Evolutionary conservation across 306 rosid species (phyloP), one percentile per base, ranked within the genome.

Genomic region (Pyrus pyrifolia): DNA sequence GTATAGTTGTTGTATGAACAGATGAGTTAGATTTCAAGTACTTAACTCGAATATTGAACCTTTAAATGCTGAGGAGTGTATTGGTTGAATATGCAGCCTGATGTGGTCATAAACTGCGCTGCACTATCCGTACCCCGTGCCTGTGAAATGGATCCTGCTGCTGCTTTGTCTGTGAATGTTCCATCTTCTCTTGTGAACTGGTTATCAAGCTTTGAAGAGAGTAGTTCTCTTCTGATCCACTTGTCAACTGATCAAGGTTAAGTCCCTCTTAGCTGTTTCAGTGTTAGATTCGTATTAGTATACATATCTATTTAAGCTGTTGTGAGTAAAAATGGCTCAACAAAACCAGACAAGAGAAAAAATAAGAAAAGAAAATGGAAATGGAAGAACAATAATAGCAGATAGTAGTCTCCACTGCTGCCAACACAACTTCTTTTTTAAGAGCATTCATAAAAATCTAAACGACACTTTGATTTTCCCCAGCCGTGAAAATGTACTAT

Each of bases 241-340:
- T 84, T 92, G 80, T 95, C 97, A 74, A 90, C 98, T 4, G 98
- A 95, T 89, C 97, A 95, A 86, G 98, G 97, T 89, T 31, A 81
- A 75, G 82, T 75, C 66, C 27, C 61, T 2, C 68, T 22, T 25
- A 10, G 31, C 31, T 18, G 5, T 21, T 25, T 18, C 5, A 1
- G 8, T 60, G 46, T 22, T 57, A 19, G 61, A 38, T 21, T 46
- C 29, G 21, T 11, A 27, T 69, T 11, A 21, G 67, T 70, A 27
- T 33, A 19, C 8, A 42, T 21, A 6, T 10, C 63, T 13, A 44
- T 25, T 64, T 72, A 27, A 15, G 12, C 27, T 68, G 6, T 49
- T 13, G 6, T 15, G 21, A 15, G 55, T 49, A 15, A 15, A 15
- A 49, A 49, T 51, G 67, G 23, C 40, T 46, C 3, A 6, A 5